These are phyloP conservation scores for Naematelia aurantialba DNA, from an alignment of 768 basidiomycete genomes.

Conservation along the genomic window DNA sequence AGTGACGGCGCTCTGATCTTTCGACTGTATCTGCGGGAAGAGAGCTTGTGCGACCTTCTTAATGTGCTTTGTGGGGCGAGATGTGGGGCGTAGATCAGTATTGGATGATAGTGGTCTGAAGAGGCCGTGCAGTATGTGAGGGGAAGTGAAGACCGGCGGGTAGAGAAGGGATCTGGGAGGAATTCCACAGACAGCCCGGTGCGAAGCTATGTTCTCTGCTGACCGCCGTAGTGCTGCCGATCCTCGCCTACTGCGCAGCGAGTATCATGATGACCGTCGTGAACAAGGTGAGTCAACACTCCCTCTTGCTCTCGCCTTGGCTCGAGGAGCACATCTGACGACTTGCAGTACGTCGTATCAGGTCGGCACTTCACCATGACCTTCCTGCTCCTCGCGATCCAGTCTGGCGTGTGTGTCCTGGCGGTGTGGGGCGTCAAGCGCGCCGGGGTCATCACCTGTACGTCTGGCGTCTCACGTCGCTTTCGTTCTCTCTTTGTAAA, in stretches of 20 bases:
- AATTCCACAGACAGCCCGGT: neutral
- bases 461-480: neutral
- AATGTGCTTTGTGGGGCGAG: too few species aligned
- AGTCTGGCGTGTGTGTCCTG: conserved; percentile 77
- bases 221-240: conserved; percentile 67
- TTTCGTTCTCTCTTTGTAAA: neutral
- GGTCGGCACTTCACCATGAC: conserved; percentile 93
- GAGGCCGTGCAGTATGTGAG: neutral
- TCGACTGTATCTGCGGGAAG: neutral
- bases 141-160: neutral
- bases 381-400: conserved; percentile 85
- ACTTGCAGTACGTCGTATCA: conserved; percentile 95
- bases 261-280: conserved; percentile 96
- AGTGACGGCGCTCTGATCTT: neutral
- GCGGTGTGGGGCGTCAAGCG: conserved; percentile 76
- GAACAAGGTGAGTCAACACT: conserved; percentile 67
- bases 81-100: too few species aligned
- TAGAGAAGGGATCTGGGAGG: neutral
- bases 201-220: too few species aligned
- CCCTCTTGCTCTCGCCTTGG: neutral
- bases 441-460: conserved; percentile 54
- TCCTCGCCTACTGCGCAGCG: conserved; percentile 85
- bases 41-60: too few species aligned
- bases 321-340: neutral
- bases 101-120: neutral